Percentiles rank a stretch among this genome's conserved stretches.
These are phyloP conservation scores for Arctostaphylos glauca DNA, from an alignment of 148 eudicot genomes.

Conservation along the genomic window DNA sequence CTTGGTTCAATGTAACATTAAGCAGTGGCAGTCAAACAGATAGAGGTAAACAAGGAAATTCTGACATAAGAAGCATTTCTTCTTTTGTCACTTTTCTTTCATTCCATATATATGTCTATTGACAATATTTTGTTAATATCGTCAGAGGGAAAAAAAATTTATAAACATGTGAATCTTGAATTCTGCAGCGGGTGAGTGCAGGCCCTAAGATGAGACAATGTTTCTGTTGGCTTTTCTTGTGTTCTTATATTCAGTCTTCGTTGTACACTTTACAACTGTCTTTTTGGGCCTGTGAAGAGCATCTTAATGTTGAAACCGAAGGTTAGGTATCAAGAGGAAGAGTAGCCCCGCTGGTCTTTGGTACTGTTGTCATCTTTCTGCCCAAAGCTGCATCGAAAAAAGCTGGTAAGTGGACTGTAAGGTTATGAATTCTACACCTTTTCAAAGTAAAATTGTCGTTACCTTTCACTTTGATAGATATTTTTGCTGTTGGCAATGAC, in stretches of 20 bases:
- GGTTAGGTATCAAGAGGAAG: conserved; percentile 21
- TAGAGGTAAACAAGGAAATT: background rate
- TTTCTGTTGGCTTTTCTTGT: background rate
- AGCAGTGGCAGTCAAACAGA: background rate
- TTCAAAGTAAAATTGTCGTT: background rate
- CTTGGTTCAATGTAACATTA: background rate
- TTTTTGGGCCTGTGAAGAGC: background rate
- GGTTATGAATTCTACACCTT: background rate
- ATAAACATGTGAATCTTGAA: background rate
- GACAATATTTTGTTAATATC: background rate
- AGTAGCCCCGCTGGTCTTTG: conserved; percentile 11
- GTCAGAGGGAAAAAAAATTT: conserved; percentile 3
- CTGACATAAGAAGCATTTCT: background rate
- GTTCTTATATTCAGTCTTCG: background rate
- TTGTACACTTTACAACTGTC: background rate
- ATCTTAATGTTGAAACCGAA: conserved; percentile 1
- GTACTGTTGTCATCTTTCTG: conserved; percentile 7
- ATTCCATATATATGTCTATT: background rate
- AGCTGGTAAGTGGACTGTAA: background rate
- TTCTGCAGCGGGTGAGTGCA: background rate
- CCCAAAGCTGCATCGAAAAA: conserved; percentile 6
- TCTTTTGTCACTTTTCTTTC: background rate
- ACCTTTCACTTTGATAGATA: conserved; percentile 13
- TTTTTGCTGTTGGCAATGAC: conserved; percentile 18
- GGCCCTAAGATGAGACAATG: background rate